Evolutionary conservation across 108 stramenopile species (phyloP), one percentile per base, ranked within the genome.

Genomic region (Schizochytrium sp.): DNA sequence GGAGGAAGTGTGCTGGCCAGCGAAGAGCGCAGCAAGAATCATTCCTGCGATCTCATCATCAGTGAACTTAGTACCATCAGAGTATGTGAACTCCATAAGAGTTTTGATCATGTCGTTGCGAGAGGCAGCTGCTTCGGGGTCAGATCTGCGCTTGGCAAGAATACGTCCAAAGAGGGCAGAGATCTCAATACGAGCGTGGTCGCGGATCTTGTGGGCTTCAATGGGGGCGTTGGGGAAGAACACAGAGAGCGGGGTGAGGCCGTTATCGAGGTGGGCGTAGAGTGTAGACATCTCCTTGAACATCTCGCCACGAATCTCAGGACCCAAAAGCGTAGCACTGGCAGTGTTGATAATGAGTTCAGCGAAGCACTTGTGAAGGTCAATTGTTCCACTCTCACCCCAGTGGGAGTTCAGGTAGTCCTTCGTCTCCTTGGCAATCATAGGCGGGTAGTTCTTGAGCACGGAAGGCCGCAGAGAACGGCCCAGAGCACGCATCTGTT

Each of bases 1-100:
- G 89, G 96, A 97, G 44, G 96, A 96, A 19, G 99, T 99, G 93
- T 99, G 99, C 93, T 99, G 99, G 61, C 99, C 99, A 15, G 99
- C 99, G 92, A 99, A 99, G 88, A 99, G 94, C 44, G 99, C 89
- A 4, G 99, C 99, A 94, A 99, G 98, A 59, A 99, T 88, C 53
- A 99, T 92, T 28, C 99, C 99, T 8, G 97, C 97, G 45, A 99
- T 95, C 93, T 99, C 95, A 89, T 97, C 96, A 56, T 97, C 96
- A 4, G 97, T 98, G 73, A 95, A 92, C 46, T 88, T 88, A 28
- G 93, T 93, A 61, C 98, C 98, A 91, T 98, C 98, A 93, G 98
- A 98, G 95, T 99, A 99, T 89, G 95, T 96, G 89, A 97, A 94
- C 88, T 99, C 98, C 96, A 98, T 98, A 90, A 98, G 99, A 12